Evolutionary conservation across 2,329 filamentous ascomycete genomes (phyloP).

Genomic region (Penicillium sp.): DNA sequence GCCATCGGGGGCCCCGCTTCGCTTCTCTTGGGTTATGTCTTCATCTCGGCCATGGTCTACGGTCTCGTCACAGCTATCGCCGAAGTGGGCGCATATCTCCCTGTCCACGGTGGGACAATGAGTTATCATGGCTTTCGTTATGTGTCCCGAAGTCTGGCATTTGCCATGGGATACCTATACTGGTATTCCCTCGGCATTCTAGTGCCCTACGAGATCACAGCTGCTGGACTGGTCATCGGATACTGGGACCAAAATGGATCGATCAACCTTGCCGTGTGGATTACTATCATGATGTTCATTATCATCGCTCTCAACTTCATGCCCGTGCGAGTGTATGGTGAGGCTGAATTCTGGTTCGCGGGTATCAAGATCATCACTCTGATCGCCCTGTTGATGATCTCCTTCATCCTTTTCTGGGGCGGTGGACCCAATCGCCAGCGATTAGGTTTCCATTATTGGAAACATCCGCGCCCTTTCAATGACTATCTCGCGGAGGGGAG

Average conservation of each 20-base stretch:
- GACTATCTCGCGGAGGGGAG: slow-evolving; percentile 47
- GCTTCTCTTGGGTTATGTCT: slow-evolving; percentile 51
- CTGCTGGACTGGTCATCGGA: slow-evolving; percentile 61
- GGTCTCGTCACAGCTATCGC: slow-evolving; percentile 48
- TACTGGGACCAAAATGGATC: slow-evolving; percentile 52
- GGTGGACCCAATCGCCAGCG: slow-evolving; percentile 51
- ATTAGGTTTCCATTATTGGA: slow-evolving; percentile 52
- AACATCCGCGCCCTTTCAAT: slow-evolving; percentile 48
- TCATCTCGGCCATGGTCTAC: slow-evolving; percentile 48
- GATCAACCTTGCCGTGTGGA: slow-evolving; percentile 48
- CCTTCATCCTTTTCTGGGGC: slow-evolving; percentile 56
- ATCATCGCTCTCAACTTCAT: slow-evolving; percentile 51
- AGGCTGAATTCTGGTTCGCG: slow-evolving; percentile 55
- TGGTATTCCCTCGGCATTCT: slow-evolving; percentile 49
- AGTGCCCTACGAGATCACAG: slow-evolving; percentile 59
- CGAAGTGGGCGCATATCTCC: slow-evolving; percentile 44
- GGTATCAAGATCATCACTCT: slow-evolving; percentile 52
- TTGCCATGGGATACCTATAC: slow-evolving; percentile 46
- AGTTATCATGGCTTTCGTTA: slow-evolving; percentile 45
- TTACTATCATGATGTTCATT: slow-evolving; percentile 57
- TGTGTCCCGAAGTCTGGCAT: slow-evolving; percentile 42
- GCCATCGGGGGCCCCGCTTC: slow-evolving; percentile 52
- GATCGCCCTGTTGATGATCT: slow-evolving; percentile 50
- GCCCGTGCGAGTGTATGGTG: slow-evolving; percentile 51
- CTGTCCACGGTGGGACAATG: slow-evolving; percentile 45